phyloP scores from a whole-genome alignment of 257 asterid species.

The Fraxinus quadrangulata region DNA sequence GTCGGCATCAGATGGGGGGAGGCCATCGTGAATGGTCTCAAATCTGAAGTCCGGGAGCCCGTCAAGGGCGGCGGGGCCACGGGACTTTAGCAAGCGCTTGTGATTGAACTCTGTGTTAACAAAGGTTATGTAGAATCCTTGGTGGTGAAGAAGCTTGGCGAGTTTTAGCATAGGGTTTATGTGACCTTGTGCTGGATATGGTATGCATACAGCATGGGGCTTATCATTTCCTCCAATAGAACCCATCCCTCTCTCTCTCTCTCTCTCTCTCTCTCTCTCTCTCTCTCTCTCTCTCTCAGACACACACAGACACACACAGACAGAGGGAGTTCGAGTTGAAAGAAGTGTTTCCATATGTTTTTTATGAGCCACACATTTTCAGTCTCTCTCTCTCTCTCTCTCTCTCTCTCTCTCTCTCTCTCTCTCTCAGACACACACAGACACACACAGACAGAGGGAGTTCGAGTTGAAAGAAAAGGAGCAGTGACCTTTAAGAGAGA shows the following conservation, averaged over 20 bases:
- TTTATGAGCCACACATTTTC: no score
- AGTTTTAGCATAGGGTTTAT: constrained; percentile 37
- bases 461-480: no score
- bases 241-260: neutral
- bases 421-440: no score
- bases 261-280: no score
- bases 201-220: constrained; percentile 43
- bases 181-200: constrained; percentile 46
- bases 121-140: constrained; percentile 41
- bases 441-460: no score
- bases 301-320: no score
- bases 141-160: constrained; percentile 43
- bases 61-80: constrained; percentile 36
- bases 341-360: no score
- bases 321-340: no score
- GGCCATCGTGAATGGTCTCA: constrained; percentile 43
- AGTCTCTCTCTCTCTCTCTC: no score
- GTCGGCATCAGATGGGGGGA: constrained; percentile 46
- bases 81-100: constrained; percentile 52
- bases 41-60: constrained; percentile 46
- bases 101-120: constrained; percentile 39
- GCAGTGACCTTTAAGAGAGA: no score
- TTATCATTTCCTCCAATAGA: neutral
- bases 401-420: no score
- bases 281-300: no score